These are phyloP conservation scores for Aspergillus tanneri DNA, from an alignment of 2,329 filamentous ascomycete species.

Conservation along the genomic window DNA sequence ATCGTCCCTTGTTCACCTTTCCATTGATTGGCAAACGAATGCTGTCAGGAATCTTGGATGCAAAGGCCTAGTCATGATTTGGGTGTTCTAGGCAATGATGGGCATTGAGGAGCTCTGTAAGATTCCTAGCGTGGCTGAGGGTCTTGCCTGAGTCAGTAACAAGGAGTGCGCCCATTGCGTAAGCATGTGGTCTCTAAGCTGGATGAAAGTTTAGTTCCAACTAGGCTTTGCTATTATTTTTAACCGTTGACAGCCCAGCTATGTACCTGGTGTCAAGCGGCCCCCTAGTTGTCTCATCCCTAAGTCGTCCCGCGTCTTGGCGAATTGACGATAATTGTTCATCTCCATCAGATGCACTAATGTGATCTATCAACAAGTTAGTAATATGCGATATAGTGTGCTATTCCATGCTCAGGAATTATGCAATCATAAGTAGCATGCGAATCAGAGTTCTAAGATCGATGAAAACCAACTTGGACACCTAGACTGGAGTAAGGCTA, in stretches of 20 bases:
- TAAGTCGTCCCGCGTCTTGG: constrained; percentile 14
- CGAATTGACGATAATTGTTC: too few species aligned
- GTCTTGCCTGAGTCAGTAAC: constrained; percentile 6
- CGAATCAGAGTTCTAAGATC: too few species aligned
- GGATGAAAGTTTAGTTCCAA: constrained; percentile 10
- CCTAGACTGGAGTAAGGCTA: not conserved
- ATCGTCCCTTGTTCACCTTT: constrained; percentile 5
- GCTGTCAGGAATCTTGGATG: constrained; percentile 12
- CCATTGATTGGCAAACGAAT: constrained; percentile 10
- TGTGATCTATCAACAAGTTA: too few species aligned
- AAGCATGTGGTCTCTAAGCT: constrained; percentile 22
- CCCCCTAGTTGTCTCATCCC: not conserved
- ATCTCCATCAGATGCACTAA: too few species aligned
- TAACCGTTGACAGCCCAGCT: constrained; percentile 14
- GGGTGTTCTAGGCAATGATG: constrained; percentile 11
- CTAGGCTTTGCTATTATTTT: constrained; percentile 18
- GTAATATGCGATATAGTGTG: too few species aligned
- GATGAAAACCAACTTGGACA: too few species aligned
- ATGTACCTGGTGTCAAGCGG: too few species aligned
- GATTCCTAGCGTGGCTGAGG: constrained; percentile 10
- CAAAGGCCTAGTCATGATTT: constrained; percentile 9
- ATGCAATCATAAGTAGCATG: too few species aligned
- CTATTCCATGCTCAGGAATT: too few species aligned
- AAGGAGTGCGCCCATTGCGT: constrained; percentile 19
- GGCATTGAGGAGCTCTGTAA: constrained; percentile 14